Conservation (phyloP, 2,329 filamentous ascomycete species). For the Didymella pomorum region DNA sequence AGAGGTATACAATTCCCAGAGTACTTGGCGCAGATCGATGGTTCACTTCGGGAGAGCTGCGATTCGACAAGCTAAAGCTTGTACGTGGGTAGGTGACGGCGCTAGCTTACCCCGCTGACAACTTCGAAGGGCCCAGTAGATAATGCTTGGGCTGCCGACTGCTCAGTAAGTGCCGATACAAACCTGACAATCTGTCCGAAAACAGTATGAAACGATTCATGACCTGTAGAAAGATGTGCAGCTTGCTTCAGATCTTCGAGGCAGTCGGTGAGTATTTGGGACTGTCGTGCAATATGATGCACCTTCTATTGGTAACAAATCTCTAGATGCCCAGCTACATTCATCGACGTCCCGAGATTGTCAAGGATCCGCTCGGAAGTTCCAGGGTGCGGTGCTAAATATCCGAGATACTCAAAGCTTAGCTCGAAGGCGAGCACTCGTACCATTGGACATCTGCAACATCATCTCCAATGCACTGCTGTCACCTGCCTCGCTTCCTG, state of each 20-base stretch:
- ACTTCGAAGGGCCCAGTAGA: not conserved
- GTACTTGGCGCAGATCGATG: conserved; percentile 25
- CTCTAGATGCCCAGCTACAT: not conserved
- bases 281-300: not conserved
- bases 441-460: not conserved
- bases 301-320: not conserved
- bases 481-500: not conserved
- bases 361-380: not conserved
- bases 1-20: conserved; percentile 44
- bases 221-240: not conserved
- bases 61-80: conserved; percentile 2
- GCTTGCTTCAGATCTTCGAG: not conserved
- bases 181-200: not conserved
- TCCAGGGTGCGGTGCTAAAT: not conserved
- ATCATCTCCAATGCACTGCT: not conserved
- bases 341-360: not conserved
- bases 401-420: not conserved
- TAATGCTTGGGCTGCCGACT: not conserved
- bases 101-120: conserved; percentile 12
- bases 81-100: not conserved
- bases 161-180: not conserved
- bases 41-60: conserved; percentile 2
- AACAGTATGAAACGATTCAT: not conserved
- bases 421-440: not conserved
- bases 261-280: not conserved